A percentile compares a stretch with the other conserved stretches of the same genome.
Evolutionary conservation across 805 yeast genomes (phyloP).

Genomic region (Candida sonorensis): DNA sequence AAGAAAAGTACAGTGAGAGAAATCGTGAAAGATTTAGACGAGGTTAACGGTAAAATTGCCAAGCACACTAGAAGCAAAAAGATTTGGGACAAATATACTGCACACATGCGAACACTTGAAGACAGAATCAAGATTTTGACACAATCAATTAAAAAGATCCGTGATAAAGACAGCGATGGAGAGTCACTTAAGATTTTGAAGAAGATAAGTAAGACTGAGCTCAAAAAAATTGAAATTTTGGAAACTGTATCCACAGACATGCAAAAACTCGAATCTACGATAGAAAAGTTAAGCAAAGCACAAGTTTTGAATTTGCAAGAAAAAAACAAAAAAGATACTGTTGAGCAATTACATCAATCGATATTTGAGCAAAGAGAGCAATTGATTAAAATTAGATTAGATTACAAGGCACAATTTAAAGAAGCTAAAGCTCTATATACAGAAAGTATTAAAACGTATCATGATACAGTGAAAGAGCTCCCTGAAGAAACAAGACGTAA

Average conservation of each 20-base stretch:
- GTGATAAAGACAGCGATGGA: background rate
- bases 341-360: slow-evolving; percentile 20
- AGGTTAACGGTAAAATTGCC: slow-evolving; percentile 6
- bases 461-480: slow-evolving; percentile 28
- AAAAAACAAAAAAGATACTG: slow-evolving; percentile 26
- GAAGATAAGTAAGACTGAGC: slow-evolving; percentile 1
- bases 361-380: slow-evolving; percentile 23
- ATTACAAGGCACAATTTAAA: slow-evolving; percentile 10
- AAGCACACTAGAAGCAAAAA: slow-evolving; percentile 11
- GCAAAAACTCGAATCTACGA: slow-evolving; percentile 22
- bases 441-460: slow-evolving; percentile 24
- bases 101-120: slow-evolving; percentile 11
- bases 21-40: slow-evolving; percentile 5
- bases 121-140: slow-evolving; percentile 11
- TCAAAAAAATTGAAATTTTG: slow-evolving; percentile 8
- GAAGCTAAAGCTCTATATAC: slow-evolving; percentile 16
- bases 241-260: slow-evolving; percentile 6
- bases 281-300: slow-evolving; percentile 18
- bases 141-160: slow-evolving; percentile 7
- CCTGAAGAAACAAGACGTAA: slow-evolving; percentile 34
- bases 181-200: background rate
- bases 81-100: slow-evolving; percentile 8
- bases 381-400: no score
- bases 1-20: slow-evolving; percentile 3
- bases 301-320: slow-evolving; percentile 28